Evolutionary conservation across 2,329 filamentous ascomycete genomes (phyloP).

Genomic region (Aspergillus hortae): DNA sequence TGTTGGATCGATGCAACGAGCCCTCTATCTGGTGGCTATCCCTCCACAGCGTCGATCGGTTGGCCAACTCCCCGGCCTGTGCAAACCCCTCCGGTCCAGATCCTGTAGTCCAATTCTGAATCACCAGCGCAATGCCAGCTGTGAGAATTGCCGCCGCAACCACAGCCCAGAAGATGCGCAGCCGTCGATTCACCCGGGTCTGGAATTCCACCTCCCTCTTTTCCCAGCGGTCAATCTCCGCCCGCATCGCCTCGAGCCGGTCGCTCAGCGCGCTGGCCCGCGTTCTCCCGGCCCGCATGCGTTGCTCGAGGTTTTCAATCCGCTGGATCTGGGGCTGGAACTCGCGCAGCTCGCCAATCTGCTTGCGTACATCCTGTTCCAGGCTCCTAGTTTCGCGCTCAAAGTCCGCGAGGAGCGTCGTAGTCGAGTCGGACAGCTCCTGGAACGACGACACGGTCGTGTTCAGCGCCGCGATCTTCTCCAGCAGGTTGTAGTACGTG

Average conservation of each 20-base stretch:
- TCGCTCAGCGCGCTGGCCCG: slow-evolving; percentile 35
- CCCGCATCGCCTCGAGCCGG: slow-evolving; percentile 37
- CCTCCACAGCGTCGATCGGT: no score
- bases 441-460: slow-evolving; percentile 41
- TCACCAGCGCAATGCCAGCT: slow-evolving; percentile 25
- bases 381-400: slow-evolving; percentile 33
- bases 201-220: slow-evolving; percentile 42
- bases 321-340: slow-evolving; percentile 38
- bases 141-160: slow-evolving; percentile 24
- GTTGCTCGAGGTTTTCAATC: slow-evolving; percentile 34
- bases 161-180: slow-evolving; percentile 38
- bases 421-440: slow-evolving; percentile 35
- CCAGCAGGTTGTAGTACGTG: slow-evolving; percentile 47
- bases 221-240: slow-evolving; percentile 42
- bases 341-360: slow-evolving; percentile 34
- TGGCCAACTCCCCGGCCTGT: slow-evolving; percentile 3
- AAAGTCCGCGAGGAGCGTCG: slow-evolving; percentile 36
- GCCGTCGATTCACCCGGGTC: slow-evolving; percentile 32
- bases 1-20: no score
- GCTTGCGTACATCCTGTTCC: slow-evolving; percentile 34
- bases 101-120: slow-evolving; percentile 22
- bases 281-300: slow-evolving; percentile 35
- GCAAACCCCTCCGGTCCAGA: slow-evolving; percentile 3
- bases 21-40: no score
- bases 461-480: slow-evolving; percentile 40